Base-by-base conservation (phyloP, 164 flowering plant species). In the Berberis thunbergii region DNA sequence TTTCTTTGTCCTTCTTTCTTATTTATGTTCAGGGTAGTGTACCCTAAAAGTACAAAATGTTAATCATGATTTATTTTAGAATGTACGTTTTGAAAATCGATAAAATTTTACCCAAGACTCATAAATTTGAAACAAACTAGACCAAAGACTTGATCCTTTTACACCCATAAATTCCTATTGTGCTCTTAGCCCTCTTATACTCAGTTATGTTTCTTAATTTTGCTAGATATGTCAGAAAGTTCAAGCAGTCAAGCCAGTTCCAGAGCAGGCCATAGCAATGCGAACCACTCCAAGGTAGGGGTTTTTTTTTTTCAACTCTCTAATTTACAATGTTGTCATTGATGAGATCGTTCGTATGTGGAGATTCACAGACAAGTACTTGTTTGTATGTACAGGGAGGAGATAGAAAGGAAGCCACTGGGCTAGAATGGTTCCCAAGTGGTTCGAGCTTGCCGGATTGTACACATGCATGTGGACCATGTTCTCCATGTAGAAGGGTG, bases 381-480 rank as follows among this genome's bases (percentile, higher is more conserved):
- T 52, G 4, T 1, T 26, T 9, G 7, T 2, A 55, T 41, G 45
- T 39, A 12, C 13, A 40, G 83, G 79, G 49, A 64, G 71, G 56
- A 60, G 70, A 10, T 12, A 10, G 3, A 10, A 67, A 61, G 52
- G 80, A 69, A 65, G 80, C 70, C 45, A 6, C 70, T 1, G 78
- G 75, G 49, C 69, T 70, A 82, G 83, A 76, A 65, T 45, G 81
- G 2, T 79, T 77, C 50, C 83, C 86, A 7, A 80, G 84, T 0
- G 97, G 95, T 3, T 91, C 97, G 46, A 88, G 80, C 71, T 67
- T 91, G 57, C 96, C 97, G 3, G 97, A 91, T 62, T 91, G 96
- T 59, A 74, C 84, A 0, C 93, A 86, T 53, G 93, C 97, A 0
- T 91, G 97, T 49, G 95, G 96, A 4, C 72, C 91, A 0, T 90